Evolutionary conservation across 768 basidiomycete species (phyloP), one percentile per base, ranked within the genome.

Genomic region (Pisolithus albus): DNA sequence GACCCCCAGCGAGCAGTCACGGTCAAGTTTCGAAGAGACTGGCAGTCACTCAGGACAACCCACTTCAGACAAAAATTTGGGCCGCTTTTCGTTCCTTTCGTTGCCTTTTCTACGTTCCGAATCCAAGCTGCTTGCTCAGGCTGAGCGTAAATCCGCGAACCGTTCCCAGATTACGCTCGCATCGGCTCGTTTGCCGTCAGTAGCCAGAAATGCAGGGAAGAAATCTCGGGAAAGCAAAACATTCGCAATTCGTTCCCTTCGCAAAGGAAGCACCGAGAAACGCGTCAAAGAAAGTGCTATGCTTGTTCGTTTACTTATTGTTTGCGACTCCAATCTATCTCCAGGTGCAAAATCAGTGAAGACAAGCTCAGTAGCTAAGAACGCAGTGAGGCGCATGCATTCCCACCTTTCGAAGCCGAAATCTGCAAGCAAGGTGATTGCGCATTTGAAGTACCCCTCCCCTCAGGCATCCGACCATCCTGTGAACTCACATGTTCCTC

Each of bases 351-450:
- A 75, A 23, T 54, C 56, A 41, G 64, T 66, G 51, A 72, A 76
- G 51, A 67, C 74, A 9, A 69, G 70, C 46, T 56, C 69, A 5
- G 55, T 71, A 10, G 76, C 79, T 32, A 76, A 71, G 53, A 72
- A 78, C 10, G 78, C 82, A 54, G 53, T 89, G 21, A 75, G 69
- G 57, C 83, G 81, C 58, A 73, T 87, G 60, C 90, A 87, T 64
- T 69, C 81, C 1, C 77, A 83, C 63, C 79, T 92, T 24, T 70
- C 80, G 55, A 62, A 83, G 41, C 80, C 84, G 18, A 83, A 84
- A 64, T 71, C 76, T 13, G 88, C 88, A 19, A 80, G 80, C 63
- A 81, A 77, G 59, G 72, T 92, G 52, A 87, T 91, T 54, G 72
- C 77, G n/a, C 81, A 89, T 45, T 74, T 92, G 13, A 81, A 78